These are phyloP conservation scores for Serendipita indica DNA, from an alignment of 768 basidiomycete genomes.

Conservation along the genomic window DNA sequence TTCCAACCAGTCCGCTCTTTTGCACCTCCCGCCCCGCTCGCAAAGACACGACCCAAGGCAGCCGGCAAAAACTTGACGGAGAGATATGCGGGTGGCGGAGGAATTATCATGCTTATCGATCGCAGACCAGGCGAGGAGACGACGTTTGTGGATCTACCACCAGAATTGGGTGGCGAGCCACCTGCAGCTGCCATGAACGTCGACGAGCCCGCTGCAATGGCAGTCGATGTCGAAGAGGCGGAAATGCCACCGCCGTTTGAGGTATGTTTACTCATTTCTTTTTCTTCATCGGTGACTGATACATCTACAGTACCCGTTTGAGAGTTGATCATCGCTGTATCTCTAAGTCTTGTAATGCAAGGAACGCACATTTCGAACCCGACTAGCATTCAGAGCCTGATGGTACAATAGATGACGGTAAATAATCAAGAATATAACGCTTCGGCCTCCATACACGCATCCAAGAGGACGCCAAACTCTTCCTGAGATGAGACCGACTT, in stretches of 20 bases:
- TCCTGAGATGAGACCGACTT: not conserved
- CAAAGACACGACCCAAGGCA: slow-evolving; percentile 11
- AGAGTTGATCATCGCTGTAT: not conserved
- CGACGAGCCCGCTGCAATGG: slow-evolving; percentile 19
- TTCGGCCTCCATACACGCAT: slow-evolving; percentile 4
- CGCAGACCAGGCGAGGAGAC: slow-evolving; percentile 50
- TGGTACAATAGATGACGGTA: not conserved
- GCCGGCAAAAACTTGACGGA: slow-evolving; percentile 27
- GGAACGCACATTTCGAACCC: no score
- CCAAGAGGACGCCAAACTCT: slow-evolving; percentile 5
- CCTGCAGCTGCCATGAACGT: slow-evolving; percentile 23
- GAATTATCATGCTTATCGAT: slow-evolving; percentile 74
- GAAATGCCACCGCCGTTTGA: slow-evolving; percentile 4
- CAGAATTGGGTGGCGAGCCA: slow-evolving; percentile 25
- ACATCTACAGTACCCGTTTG: not conserved
- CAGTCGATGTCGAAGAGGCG: slow-evolving; percentile 9
- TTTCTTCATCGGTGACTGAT: not conserved
- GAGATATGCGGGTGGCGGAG: slow-evolving; percentile 61
- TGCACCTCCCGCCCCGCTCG: slow-evolving; percentile 29
- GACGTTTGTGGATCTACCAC: slow-evolving; percentile 54
- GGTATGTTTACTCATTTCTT: not conserved
- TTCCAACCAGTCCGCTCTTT: slow-evolving; percentile 85
- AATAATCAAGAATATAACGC: not conserved
- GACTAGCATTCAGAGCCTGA: no score
- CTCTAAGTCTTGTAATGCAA: no score